A percentile compares a stretch with the other conserved stretches of the same genome.
Evolutionary conservation across 768 basidiomycete genomes (phyloP).

Genomic region (Heimioporus sp.): DNA sequence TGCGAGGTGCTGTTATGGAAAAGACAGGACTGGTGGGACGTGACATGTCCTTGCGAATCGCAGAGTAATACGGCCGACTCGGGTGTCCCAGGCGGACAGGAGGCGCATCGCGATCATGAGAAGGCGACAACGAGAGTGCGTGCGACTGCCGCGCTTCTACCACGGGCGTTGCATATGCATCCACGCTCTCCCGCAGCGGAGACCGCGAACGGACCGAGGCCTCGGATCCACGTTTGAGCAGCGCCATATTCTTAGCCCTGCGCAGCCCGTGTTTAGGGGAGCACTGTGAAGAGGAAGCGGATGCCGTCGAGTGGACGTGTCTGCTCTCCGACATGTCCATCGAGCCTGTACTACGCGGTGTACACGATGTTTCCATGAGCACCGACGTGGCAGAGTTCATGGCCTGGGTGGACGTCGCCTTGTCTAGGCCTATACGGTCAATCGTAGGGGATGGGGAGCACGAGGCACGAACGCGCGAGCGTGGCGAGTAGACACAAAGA

Average conservation of each 20-base stretch:
- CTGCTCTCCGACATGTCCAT: conserved; percentile 13
- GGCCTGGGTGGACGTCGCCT: conserved; percentile 9
- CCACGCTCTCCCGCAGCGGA: conserved; percentile 22
- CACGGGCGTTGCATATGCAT: conserved; percentile 12
- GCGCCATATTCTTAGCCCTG: conserved; percentile 37
- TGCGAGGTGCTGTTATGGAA: conserved; percentile 23
- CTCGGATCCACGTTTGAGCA: conserved; percentile 28
- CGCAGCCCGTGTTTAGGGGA: conserved; percentile 36
- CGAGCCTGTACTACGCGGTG: conserved; percentile 19
- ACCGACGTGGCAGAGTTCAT: conserved; percentile 21
- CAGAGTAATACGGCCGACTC: conserved; percentile 52
- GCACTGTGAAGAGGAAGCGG: conserved; percentile 23
- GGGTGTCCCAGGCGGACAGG: conserved; percentile 48
- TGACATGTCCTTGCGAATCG: conserved; percentile 49
- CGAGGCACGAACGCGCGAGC: conserved; percentile 14
- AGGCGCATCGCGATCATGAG: conserved; percentile 20
- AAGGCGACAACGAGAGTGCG: conserved; percentile 18
- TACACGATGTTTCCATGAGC: conserved; percentile 18
- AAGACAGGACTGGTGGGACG: conserved; percentile 37
- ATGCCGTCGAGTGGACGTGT: conserved; percentile 19
- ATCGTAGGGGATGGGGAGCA: conserved; percentile 1
- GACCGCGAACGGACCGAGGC: conserved; percentile 20
- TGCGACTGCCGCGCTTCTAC: conserved; percentile 21
- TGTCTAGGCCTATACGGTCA: conserved; percentile 3
- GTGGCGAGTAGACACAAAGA: conserved; percentile 18